Conservation (phyloP, 345 rosid species). For the Bretschneidera sinensis region DNA sequence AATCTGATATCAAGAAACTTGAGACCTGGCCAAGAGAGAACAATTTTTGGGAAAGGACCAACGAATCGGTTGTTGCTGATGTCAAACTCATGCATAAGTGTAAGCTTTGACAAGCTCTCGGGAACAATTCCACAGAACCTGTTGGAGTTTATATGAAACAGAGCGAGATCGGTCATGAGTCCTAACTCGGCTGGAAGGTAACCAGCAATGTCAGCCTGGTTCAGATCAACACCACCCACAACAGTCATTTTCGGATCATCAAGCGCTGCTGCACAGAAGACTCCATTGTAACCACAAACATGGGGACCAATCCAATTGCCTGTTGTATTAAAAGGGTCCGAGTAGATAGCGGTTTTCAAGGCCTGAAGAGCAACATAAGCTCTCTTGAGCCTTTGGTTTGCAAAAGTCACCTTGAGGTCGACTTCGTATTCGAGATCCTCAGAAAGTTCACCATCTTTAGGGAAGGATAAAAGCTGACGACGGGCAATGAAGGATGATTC, state of each 20-base stretch:
- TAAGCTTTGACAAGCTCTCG: slow-evolving; percentile 39
- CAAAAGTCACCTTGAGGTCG: slow-evolving; percentile 36
- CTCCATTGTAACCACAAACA: slow-evolving; percentile 66
- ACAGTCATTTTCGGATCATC: slow-evolving; percentile 49
- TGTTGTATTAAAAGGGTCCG: slow-evolving; percentile 69
- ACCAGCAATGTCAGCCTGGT: slow-evolving; percentile 77
- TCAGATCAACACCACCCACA: slow-evolving; percentile 70
- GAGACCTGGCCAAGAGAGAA: slow-evolving; percentile 46
- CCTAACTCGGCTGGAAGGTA: slow-evolving; percentile 70
- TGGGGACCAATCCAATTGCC: slow-evolving; percentile 65
- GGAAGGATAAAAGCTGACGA: slow-evolving; percentile 58
- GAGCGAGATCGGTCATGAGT: slow-evolving; percentile 47
- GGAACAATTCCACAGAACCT: slow-evolving; percentile 83
- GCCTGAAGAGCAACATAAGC: slow-evolving; percentile 76
- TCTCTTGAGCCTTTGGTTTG: slow-evolving; percentile 48
- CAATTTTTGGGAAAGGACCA: slow-evolving; percentile 58
- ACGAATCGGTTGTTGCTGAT: slow-evolving; percentile 82
- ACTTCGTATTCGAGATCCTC: slow-evolving; percentile 27
- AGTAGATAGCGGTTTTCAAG: slow-evolving; percentile 64
- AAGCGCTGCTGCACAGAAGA: slow-evolving; percentile 58
- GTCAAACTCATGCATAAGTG: slow-evolving; percentile 68
- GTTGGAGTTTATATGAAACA: slow-evolving; percentile 73
- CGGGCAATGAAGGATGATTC: slow-evolving; percentile 54
- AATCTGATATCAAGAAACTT: slow-evolving; percentile 58
- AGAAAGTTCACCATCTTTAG: slow-evolving; percentile 34